These are phyloP conservation scores for Cutaneotrichosporon cavernicola DNA, from an alignment of 1,284 basidiomycete species.

Conservation along the genomic window DNA sequence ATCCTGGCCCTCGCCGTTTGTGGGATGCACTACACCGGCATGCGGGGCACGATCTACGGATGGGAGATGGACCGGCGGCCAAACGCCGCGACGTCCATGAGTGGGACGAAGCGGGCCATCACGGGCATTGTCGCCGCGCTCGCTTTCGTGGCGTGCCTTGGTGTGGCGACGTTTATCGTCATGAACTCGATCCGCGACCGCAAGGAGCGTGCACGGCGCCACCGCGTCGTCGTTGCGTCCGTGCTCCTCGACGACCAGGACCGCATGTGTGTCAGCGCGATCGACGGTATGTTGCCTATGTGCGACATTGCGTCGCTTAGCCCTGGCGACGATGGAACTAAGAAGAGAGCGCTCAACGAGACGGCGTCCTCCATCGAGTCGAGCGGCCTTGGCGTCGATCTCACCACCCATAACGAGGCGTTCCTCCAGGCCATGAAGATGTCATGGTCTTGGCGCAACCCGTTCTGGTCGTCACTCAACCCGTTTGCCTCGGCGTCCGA, in stretches of 20 bases:
- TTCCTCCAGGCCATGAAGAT: conserved; percentile 53
- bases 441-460: conserved; percentile 54
- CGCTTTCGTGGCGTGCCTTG: conserved; percentile 53
- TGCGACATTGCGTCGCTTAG: conserved; percentile 50
- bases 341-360: background rate
- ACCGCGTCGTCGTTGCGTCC: conserved; percentile 54
- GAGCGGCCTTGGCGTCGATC: conserved; percentile 50
- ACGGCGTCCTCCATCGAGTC: conserved; percentile 26
- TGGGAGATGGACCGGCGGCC: conserved; percentile 35
- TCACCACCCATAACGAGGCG: conserved; percentile 52
- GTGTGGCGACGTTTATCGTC: conserved; percentile 49
- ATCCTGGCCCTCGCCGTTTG: conserved; percentile 53
- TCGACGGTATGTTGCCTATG: conserved; percentile 55
- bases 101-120: conserved; percentile 48
- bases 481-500: conserved; percentile 20
- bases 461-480: conserved; percentile 31
- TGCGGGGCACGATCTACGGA: conserved; percentile 49
- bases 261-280: conserved; percentile 53
- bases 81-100: conserved; percentile 26
- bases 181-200: conserved; percentile 47
- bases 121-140: conserved; percentile 54
- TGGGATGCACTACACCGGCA: conserved; percentile 52
- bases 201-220: conserved; percentile 47
- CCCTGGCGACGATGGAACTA: conserved; percentile 22
- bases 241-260: conserved; percentile 53